Evolutionary conservation across 352 stramenopile genomes (phyloP).

Genomic region (Phytophthora tubulina): DNA sequence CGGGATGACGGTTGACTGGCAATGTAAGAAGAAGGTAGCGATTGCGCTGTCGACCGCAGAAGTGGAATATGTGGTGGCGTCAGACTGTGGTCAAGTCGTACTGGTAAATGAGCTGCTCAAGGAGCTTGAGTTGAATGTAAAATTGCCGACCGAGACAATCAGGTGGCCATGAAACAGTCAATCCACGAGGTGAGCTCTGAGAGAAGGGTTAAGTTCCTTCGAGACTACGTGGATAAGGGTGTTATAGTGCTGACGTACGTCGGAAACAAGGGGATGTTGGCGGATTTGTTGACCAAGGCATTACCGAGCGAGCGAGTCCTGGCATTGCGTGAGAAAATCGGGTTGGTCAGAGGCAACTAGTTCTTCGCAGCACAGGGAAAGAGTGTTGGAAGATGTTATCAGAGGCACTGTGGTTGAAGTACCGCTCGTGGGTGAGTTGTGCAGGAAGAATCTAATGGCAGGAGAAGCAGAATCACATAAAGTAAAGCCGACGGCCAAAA

Average conservation of each 20-base stretch:
- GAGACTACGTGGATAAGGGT: not conserved
- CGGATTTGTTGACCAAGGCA: not conserved
- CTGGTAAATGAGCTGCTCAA: not conserved
- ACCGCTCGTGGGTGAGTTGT: not conserved
- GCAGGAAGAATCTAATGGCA: no score
- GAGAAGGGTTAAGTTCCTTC: not conserved
- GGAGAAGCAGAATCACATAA: no score
- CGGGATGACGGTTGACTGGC: constrained; percentile 15
- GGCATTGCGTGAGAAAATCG: not conserved
- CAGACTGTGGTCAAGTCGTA: not conserved
- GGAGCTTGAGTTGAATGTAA: not conserved
- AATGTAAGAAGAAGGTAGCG: constrained; percentile 18
- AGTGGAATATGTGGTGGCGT: constrained; percentile 14
- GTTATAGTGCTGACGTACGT: not conserved
- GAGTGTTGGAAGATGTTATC: constrained; percentile 1
- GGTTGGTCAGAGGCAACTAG: not conserved
- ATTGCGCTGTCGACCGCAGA: constrained; percentile 28
- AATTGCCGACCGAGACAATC: not conserved
- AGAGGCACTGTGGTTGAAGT: not conserved
- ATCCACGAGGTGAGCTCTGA: not conserved
- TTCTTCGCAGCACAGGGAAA: not conserved
- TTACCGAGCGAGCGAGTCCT: not conserved
- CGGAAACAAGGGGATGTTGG: not conserved
- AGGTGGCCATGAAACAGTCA: not conserved
- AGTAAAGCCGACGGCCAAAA: no score